Base-by-base conservation (phyloP, 202 grass and related monocot species). In the Tripidium arundinaceum region DNA sequence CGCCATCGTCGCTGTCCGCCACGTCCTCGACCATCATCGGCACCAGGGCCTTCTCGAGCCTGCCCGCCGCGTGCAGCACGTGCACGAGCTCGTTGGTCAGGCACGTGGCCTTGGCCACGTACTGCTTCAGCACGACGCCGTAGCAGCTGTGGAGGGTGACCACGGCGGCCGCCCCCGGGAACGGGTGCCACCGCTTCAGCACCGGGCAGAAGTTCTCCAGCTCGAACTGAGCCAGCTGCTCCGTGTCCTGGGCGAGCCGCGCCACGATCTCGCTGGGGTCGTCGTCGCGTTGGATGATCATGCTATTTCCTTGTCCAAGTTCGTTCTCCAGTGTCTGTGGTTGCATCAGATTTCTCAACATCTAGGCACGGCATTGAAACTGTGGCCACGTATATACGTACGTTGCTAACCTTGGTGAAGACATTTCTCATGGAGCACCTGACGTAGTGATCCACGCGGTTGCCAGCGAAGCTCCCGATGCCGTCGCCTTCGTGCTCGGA, bases 91-190 rank as follows among this genome's bases (percentile, higher is more conserved):
- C 92, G 38, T 94, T 89, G 29, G 84, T 93, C 24, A 98, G 87
- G 82, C 82, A 63, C n/a, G 79, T 59, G 33, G 82, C 79, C 76
- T 92, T 93, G 16, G 58, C 47, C 2, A 98, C 49, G 72, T 94
- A 90, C 71, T 93, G 81, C 88, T 94, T 98, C 62, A 98, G 84
- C 76, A 98, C 82, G 47, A 91, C 79, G 25, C 90, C 95, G 64
- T 84, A 94, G 83, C 92, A 98, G 59, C 81, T 25, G 84, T 98
- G 95, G 7, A 94, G 77, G 11, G 95, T 91, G 21, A 5, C 83
- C 72, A 76, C 86, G 3, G 91, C 90, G 6, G 81, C 38, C 14
- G 89, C 94, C 13, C 42, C 76, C 0, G 94, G 91, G 36, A 82
- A 78, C 31, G 83, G 73, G 70, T 94, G 91, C 89, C 91, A 97